These are phyloP conservation scores for Starmerella sp. DNA, from an alignment of 805 yeast species.

Conservation along the genomic window DNA sequence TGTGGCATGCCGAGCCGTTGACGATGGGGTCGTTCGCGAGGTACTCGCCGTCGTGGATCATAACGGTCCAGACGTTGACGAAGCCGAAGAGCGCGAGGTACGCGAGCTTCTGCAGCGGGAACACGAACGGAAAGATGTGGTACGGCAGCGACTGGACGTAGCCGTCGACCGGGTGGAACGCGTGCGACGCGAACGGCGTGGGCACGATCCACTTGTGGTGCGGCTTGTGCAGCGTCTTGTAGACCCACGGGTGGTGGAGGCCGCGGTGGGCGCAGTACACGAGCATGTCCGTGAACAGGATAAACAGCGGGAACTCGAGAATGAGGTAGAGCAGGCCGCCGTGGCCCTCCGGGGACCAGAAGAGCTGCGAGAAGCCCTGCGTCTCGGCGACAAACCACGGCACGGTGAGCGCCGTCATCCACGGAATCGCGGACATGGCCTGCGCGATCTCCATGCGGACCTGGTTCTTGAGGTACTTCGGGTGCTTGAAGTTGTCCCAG, in stretches of 20 bases:
- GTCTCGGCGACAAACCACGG: conserved; percentile 86
- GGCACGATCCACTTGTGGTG: conserved; percentile 99
- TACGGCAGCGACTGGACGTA: conserved; percentile 87
- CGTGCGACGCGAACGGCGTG: conserved; percentile 96
- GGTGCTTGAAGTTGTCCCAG: conserved; percentile 84
- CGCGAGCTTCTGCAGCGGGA: conserved; percentile 83
- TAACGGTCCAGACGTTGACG: conserved; percentile 95
- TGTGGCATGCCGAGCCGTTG: conserved; percentile 97
- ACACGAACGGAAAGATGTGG: conserved; percentile 79
- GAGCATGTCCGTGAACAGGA: conserved; percentile 88
- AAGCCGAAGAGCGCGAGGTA: conserved; percentile 75
- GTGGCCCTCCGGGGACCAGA: conserved; percentile 50
- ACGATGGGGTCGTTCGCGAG: conserved; percentile 85
- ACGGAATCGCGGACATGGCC: conserved; percentile 74
- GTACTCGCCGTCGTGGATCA: conserved; percentile 97
- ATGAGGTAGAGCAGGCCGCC: conserved; percentile 57
- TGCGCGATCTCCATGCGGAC: conserved; percentile 69
- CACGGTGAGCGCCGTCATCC: conserved; percentile 73
- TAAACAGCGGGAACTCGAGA: conserved; percentile 62
- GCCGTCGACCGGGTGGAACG: conserved; percentile 97
- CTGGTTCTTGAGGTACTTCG: conserved; percentile 90
- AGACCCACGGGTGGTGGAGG: conserved; percentile 85
- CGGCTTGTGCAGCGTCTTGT: conserved; percentile 84
- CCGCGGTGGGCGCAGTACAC: conserved; percentile 86
- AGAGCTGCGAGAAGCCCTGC: conserved; percentile 70